Evolutionary conservation across 1,139 yeast species (phyloP), one percentile per base, ranked within the genome.

Genomic region (Pichia sp.): DNA sequence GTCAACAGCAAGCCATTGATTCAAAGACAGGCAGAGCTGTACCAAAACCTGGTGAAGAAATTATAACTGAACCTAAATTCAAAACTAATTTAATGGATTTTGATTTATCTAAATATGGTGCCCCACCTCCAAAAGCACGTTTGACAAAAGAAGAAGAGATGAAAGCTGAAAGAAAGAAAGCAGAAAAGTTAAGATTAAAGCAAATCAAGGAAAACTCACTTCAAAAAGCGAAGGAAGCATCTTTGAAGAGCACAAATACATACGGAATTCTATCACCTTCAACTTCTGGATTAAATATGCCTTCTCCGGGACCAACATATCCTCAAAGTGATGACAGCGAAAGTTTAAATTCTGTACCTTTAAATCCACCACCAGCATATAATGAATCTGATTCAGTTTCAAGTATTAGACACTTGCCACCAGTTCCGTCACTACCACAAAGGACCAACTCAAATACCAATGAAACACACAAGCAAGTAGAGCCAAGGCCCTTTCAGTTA

Each of bases 51-150:
- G 46, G 41, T 34, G 53, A 54, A 39, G 62, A 59, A 32, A 43
- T 48, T 4, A 53, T 56, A 25, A 51, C 47, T 7, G 64, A 58
- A 36, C 64, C 66, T 3, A 57, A 55, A 43, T 61, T 61, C 47
- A 59, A 59, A 39, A 57, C 54, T 0, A 60, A 60, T 36, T 45
- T 63, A 25, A 53, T 63, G 61, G 65, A 64, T 2, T 59, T 67
- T 41, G 68, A 66, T 52, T 46, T 62, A 15, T 53, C 55, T 38
- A 63, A 61, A 22, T 62, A 57, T 52, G 71, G 68, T 6, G 63
- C 68, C 3, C 66, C 67, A 3, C 68, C 67, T 11, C 67, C 68
- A n/a, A 62, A 53, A 40, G 61, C 64, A 1, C 57, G 55, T 44
- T 47, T 56, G 32, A 53, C 53, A 13, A 50, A 44, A 16, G 59